phyloP scores from a whole-genome alignment of 805 yeast species.

The Scheffersomyces stipitis region DNA sequence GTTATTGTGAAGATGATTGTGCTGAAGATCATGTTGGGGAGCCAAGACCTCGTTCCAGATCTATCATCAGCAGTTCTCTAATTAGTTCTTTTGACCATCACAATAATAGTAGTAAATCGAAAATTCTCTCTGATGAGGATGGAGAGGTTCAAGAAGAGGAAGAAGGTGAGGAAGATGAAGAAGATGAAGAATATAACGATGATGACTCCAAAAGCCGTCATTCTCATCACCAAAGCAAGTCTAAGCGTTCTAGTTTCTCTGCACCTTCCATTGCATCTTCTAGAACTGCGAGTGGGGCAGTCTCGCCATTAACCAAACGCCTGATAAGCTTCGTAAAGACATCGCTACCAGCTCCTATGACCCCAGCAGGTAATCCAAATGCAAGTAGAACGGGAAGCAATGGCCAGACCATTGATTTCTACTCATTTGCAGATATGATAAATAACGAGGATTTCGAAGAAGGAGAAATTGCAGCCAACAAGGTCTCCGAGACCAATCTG shows the following conservation, averaged over 20 bases:
- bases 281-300: background rate
- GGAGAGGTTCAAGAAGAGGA: conserved; percentile 3
- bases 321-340: background rate
- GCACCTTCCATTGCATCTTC: background rate
- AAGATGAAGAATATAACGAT: background rate
- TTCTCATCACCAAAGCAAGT: background rate
- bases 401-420: conserved; percentile 25
- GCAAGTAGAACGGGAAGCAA: conserved; percentile 1
- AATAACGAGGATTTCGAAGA: conserved; percentile 18
- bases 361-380: too few species aligned
- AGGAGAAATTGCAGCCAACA: background rate
- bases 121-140: background rate
- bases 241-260: background rate
- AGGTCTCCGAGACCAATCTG: background rate
- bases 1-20: conserved; percentile 13
- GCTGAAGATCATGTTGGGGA: conserved; percentile 1
- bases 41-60: conserved; percentile 19
- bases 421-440: conserved; percentile 32
- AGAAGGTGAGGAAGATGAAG: background rate
- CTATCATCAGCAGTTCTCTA: conserved; percentile 20
- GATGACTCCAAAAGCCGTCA: background rate
- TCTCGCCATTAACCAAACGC: background rate
- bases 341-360: conserved; percentile 2
- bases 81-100: conserved; percentile 17
- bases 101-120: background rate